Evolutionary conservation across 2,329 filamentous ascomycete species (phyloP).

Genomic region (Orbilia javanica): DNA sequence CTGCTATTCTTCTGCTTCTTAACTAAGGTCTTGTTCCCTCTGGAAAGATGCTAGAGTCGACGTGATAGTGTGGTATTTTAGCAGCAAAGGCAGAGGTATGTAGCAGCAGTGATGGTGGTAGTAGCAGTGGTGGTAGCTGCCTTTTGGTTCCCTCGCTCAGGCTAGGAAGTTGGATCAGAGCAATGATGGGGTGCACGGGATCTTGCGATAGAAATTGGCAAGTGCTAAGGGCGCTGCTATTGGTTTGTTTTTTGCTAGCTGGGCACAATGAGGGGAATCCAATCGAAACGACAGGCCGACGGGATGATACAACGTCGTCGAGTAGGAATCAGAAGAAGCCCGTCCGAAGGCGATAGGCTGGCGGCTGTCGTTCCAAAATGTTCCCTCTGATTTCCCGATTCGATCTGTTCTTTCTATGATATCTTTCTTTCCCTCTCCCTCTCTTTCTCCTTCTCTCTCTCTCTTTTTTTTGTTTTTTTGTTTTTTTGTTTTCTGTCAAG

Average conservation of each 20-base stretch:
- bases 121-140: slow-evolving; percentile 33
- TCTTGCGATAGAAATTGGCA: slow-evolving; percentile 56
- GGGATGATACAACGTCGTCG: slow-evolving; percentile 32
- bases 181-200: slow-evolving; percentile 43
- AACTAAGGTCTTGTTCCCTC: no score
- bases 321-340: not conserved
- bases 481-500: not conserved
- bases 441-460: not conserved
- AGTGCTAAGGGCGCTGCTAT: slow-evolving; percentile 52
- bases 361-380: slow-evolving; percentile 1
- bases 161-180: slow-evolving; percentile 58
- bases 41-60: not conserved
- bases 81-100: no score
- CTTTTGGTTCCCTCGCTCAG: slow-evolving; percentile 54
- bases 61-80: not conserved
- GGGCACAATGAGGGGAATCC: slow-evolving; percentile 36
- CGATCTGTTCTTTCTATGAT: slow-evolving; percentile 17
- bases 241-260: slow-evolving; percentile 45
- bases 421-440: not conserved
- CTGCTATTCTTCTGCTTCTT: no score
- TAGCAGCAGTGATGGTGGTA: no score
- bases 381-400: slow-evolving; percentile 37
- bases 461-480: not conserved
- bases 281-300: not conserved
- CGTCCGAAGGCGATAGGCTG: slow-evolving; percentile 14